Conservation (phyloP, 495 filamentous ascomycete genomes). For the Acidomyces sp. region DNA sequence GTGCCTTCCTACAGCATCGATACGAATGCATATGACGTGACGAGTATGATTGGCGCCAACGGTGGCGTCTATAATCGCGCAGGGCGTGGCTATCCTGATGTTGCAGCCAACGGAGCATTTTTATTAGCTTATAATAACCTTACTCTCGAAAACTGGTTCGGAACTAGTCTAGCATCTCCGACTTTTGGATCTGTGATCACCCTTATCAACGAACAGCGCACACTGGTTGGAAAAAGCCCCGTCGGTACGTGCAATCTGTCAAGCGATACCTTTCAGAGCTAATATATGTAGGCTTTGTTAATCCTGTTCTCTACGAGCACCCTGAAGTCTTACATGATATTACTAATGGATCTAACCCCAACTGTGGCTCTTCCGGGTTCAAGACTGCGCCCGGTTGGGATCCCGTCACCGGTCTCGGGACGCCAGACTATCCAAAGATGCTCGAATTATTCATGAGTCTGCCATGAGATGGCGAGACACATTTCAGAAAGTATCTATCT, state of each 20-base stretch:
- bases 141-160: not conserved
- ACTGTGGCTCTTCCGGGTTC: slow-evolving; percentile 30
- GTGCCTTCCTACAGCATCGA: not conserved
- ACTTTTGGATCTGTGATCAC: slow-evolving; percentile 23
- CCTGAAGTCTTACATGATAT: slow-evolving; percentile 44
- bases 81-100: not conserved
- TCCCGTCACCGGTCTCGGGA: slow-evolving; percentile 9
- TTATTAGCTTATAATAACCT: slow-evolving; percentile 23
- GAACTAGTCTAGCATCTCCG: slow-evolving; percentile 18
- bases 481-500: no score
- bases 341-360: slow-evolving; percentile 43
- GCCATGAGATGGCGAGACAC: slow-evolving; percentile 28
- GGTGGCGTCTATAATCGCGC: slow-evolving; percentile 1
- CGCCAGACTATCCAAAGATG: slow-evolving; percentile 9
- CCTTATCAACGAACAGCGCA: slow-evolving; percentile 14
- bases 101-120: slow-evolving; percentile 28
- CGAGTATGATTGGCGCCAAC: not conserved
- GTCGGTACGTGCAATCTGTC: no score
- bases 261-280: no score
- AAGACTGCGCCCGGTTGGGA: not conserved
- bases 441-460: slow-evolving; percentile 7
- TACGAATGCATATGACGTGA: not conserved
- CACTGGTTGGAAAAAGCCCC: slow-evolving; percentile 11
- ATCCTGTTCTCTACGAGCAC: slow-evolving; percentile 18
- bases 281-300: slow-evolving; percentile 25